phyloP scores from a whole-genome alignment of 768 basidiomycete species.

The Suillus weaverae region DNA sequence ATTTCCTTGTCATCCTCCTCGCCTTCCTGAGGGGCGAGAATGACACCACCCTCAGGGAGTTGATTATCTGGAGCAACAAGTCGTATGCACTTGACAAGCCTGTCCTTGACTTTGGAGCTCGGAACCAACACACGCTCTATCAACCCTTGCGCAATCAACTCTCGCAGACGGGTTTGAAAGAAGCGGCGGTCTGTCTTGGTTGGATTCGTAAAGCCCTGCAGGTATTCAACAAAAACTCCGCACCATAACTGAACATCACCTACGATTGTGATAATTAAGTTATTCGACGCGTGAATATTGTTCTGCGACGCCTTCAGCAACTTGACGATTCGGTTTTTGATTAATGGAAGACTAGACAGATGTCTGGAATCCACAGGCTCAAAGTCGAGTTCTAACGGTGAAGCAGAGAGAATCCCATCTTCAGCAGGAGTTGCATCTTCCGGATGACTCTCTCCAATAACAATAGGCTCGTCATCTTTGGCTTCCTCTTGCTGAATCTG shows the following conservation, averaged over 20 bases:
- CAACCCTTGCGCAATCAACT: conserved; percentile 68
- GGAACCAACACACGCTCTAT: conserved; percentile 77
- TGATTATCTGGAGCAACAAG: conserved; percentile 47
- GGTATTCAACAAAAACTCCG: not conserved
- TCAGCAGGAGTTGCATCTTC: conserved; percentile 15
- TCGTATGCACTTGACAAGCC: conserved; percentile 64
- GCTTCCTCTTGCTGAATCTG: conserved; percentile 71
- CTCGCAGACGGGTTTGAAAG: conserved; percentile 72
- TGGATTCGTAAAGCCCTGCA: conserved; percentile 73
- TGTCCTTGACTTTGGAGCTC: conserved; percentile 47
- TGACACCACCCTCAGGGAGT: conserved; percentile 35
- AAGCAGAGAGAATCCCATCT: conserved; percentile 20
- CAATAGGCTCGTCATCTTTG: conserved; percentile 30
- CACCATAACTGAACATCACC: conserved; percentile 25
- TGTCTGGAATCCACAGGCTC: conserved; percentile 77
- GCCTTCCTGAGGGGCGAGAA: conserved; percentile 32
- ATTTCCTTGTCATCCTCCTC: conserved; percentile 43
- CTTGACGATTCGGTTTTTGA: conserved; percentile 70
- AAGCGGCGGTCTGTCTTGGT: conserved; percentile 80
- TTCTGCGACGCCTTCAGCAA: conserved; percentile 71
- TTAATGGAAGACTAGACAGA: conserved; percentile 69
- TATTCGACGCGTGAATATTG: conserved; percentile 68
- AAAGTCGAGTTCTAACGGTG: conserved; percentile 46
- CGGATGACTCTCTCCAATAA: conserved; percentile 14
- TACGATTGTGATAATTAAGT: conserved; percentile 78